Percentiles rank a stretch among this genome's conserved stretches.
These are phyloP conservation scores for Pseudoturritis turrita DNA, from an alignment of 345 rosid species.

Conservation along the genomic window DNA sequence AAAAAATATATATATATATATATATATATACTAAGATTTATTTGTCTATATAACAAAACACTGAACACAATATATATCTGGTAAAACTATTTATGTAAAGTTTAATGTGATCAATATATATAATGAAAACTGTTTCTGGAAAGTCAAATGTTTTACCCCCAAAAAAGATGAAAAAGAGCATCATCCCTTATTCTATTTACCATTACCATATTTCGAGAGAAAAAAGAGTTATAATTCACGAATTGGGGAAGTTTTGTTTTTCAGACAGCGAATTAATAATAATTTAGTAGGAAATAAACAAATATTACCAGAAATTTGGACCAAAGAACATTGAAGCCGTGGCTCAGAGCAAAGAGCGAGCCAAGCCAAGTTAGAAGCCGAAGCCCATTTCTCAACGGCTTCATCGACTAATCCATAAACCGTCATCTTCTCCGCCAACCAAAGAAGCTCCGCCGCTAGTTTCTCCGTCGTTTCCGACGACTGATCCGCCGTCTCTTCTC, in stretches of 20 bases:
- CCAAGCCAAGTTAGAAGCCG: conserved; percentile 67
- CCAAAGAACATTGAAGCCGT: conserved; percentile 60
- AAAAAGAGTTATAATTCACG: background rate
- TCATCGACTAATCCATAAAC: conserved; percentile 66
- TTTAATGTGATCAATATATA: background rate
- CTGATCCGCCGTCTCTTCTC: conserved; percentile 38
- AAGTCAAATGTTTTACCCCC: background rate
- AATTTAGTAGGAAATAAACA: background rate
- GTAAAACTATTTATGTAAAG: background rate
- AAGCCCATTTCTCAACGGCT: conserved; percentile 78
- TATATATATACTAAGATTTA: too few relatives aligned
- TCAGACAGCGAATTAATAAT: background rate
- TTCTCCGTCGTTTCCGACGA: conserved; percentile 52
- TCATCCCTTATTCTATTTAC: background rate
- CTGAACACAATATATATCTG: background rate
- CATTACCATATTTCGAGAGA: background rate
- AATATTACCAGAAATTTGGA: conserved; percentile 61
- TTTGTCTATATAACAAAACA: background rate
- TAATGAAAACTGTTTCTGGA: background rate
- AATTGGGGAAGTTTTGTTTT: background rate
- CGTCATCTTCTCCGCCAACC: conserved; percentile 74
- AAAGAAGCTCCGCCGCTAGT: conserved; percentile 77
- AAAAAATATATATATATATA: too few relatives aligned
- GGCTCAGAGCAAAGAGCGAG: conserved; percentile 72
- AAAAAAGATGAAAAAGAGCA: background rate